A percentile compares a stretch with the other conserved stretches of the same genome.
These are phyloP conservation scores for Annulohypoxylon stygium DNA, from an alignment of 495 filamentous ascomycete genomes.

Conservation along the genomic window DNA sequence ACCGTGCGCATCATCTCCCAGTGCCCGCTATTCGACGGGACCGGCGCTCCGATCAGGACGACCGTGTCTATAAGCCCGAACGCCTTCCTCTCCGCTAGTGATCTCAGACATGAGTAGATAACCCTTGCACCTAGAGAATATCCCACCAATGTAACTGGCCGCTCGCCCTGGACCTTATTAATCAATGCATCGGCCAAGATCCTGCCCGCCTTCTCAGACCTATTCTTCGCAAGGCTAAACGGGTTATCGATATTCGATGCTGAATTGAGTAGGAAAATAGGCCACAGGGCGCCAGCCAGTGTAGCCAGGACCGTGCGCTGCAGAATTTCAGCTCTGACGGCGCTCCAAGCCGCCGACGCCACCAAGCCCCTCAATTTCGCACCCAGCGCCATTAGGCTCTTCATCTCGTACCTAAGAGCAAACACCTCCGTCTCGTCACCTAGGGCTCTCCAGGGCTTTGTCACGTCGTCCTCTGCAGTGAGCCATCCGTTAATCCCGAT, in stretches of 20 bases:
- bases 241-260: constrained; percentile 84
- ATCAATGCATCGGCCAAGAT: constrained; percentile 88
- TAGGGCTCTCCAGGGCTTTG: constrained; percentile 81
- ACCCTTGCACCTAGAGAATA: constrained; percentile 88
- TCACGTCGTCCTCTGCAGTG: constrained; percentile 74
- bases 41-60: constrained; percentile 84
- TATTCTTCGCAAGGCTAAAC: constrained; percentile 79
- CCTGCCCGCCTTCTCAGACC: constrained; percentile 85
- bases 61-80: constrained; percentile 86
- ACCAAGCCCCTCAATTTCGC: constrained; percentile 76
- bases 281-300: constrained; percentile 80
- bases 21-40: constrained; percentile 72
- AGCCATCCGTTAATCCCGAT: constrained; percentile 91
- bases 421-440: constrained; percentile 78
- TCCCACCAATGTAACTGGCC: constrained; percentile 85
- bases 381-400: constrained; percentile 79
- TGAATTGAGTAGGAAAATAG: constrained; percentile 74
- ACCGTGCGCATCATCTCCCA: constrained; percentile 80
- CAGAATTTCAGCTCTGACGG: constrained; percentile 78
- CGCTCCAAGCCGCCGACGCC: constrained; percentile 76
- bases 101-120: constrained; percentile 80
- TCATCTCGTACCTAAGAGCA: constrained; percentile 83
- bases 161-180: constrained; percentile 85
- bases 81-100: constrained; percentile 74
- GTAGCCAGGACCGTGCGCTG: constrained; percentile 80